A percentile compares a stretch with the other conserved stretches of the same genome.
phyloP scores from a whole-genome alignment of 164 flowering plant genomes.

The Chloranthus sessilifolius region DNA sequence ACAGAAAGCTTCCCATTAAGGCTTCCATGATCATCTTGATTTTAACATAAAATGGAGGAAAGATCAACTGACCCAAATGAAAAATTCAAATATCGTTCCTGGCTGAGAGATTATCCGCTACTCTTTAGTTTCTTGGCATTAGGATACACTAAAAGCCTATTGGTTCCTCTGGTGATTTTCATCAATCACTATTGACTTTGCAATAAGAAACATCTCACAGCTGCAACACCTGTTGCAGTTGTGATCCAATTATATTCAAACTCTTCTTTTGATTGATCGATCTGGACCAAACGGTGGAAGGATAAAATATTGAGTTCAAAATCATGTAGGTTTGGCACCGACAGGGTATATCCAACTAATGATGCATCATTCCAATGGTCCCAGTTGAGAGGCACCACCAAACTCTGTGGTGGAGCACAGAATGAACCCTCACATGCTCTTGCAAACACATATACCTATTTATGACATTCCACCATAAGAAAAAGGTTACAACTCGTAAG shows the following conservation, averaged over 20 bases:
- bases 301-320: conserved; percentile 36
- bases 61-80: conserved; percentile 16
- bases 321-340: too few relatives aligned
- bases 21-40: too few relatives aligned
- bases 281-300: conserved; percentile 48
- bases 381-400: too few relatives aligned
- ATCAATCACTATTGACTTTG: conserved; percentile 3
- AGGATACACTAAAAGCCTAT: conserved; percentile 1
- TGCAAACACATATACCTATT: too few relatives aligned
- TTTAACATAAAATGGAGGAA: conserved; percentile 16
- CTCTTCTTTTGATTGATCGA: conserved; percentile 52
- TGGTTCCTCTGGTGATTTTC: conserved; percentile 3
- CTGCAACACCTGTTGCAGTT: conserved; percentile 63
- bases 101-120: conserved; percentile 7
- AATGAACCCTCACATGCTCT: too few relatives aligned
- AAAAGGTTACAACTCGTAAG: too few relatives aligned
- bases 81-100: too few relatives aligned
- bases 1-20: not conserved
- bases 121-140: conserved; percentile 7
- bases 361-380: too few relatives aligned
- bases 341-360: too few relatives aligned
- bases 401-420: too few relatives aligned
- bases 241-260: conserved; percentile 61
- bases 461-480: too few relatives aligned
- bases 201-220: conserved; percentile 1